Percentiles rank a stretch among this genome's conserved stretches.
phyloP scores from a whole-genome alignment of 768 basidiomycete species.

The Baorangia bicolor region DNA sequence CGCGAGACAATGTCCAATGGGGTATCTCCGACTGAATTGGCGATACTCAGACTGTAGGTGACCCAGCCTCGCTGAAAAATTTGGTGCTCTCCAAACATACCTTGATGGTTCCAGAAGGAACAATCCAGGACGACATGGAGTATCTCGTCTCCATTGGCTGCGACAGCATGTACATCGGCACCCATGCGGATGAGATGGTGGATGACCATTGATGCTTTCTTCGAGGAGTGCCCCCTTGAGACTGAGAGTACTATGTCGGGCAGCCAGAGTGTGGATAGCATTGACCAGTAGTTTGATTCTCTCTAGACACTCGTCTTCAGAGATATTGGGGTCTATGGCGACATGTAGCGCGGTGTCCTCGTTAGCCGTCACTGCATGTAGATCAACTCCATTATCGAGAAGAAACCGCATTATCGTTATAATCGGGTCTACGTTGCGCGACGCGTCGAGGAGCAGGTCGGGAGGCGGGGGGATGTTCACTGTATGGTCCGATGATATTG shows the following conservation, averaged over 20 bases:
- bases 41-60: not conserved
- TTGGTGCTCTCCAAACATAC: not conserved
- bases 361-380: not conserved
- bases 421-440: not conserved
- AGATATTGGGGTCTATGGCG: not conserved
- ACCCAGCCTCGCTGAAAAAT: not conserved
- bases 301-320: not conserved
- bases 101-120: not conserved
- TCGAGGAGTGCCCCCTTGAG: not conserved
- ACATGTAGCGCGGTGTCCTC: not conserved
- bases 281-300: not conserved
- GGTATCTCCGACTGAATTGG: not conserved
- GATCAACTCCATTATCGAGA: not conserved
- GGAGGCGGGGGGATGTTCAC: not conserved
- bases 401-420: not conserved
- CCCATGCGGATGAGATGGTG: not conserved
- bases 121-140: not conserved
- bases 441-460: not conserved
- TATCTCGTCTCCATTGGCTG: not conserved
- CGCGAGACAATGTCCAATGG: not conserved
- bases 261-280: not conserved
- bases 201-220: not conserved
- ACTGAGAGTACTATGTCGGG: not conserved
- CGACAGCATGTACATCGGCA: not conserved
- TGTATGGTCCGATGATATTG: not conserved